Base-by-base conservation (phyloP, 345 rosid species). In the Ceriops decandra region DNA sequence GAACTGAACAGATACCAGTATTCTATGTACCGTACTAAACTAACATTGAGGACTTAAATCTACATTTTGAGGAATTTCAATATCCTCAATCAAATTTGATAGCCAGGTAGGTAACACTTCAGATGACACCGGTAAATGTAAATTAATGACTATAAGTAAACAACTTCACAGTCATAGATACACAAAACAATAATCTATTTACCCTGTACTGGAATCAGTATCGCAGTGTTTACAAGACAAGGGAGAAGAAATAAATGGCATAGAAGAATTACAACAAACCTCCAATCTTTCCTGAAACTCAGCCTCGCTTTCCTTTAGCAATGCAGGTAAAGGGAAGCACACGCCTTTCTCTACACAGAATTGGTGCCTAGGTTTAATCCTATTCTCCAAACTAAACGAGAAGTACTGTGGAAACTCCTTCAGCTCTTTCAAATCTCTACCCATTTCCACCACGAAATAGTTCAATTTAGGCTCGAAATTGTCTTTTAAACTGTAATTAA, bases 401-500 rank as follows among this genome's bases (percentile, higher is more conserved):
- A 87, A 93, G 72, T 89, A 93, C 72, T 89, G 97, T 0, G 97
- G 96, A 65, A 93, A 93, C 76, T 87, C 89, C 53, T 66, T 81
- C 66, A 93, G 33, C 52, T 90, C 98, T 72, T 84, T 93, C 83
- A 85, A 85, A 65, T 86, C 91, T 79, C 96, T 86, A 61, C 87
- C 90, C 97, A 93, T 88, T 79, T 88, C 98, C 77, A 77, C 87
- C 65, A 83, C 80, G 71, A 88, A 77, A 66, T 93, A 90, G 26
- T 83, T 76, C 66, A 87, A 61, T 66, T 88, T 93, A 3, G 88
- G 91, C 78, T 90, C 96, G 63, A 86, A 76, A 59, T 87, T 90
- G 32, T 80, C 90, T 57, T 77, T 73, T 15, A 90, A 56, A 33
- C 93, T 93, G 76, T 85, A 90, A 69, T 87, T 87, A 59, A 93